phyloP scores from a whole-genome alignment of 2,329 filamentous ascomycete genomes.

The Scedosporium apiospermum region DNA sequence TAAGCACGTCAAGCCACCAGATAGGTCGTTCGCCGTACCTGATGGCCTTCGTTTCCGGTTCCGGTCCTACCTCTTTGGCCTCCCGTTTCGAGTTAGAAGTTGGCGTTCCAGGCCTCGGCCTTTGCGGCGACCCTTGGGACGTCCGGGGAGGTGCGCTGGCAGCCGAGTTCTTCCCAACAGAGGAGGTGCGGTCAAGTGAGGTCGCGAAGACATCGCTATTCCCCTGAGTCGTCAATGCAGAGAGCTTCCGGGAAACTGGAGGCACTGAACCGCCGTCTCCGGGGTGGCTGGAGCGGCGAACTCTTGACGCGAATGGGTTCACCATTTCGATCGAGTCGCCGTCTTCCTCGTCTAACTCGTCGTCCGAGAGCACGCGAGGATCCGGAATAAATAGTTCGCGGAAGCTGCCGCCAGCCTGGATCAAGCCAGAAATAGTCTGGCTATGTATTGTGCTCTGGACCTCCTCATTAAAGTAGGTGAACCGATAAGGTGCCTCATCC shows the following conservation, averaged over 20 bases:
- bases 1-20: constrained; percentile 93
- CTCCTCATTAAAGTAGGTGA: constrained; percentile 98
- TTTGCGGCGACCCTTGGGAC: neutral
- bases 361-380: constrained; percentile 64
- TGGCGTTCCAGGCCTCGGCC: neutral
- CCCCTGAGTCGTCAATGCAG: neutral
- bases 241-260: constrained; percentile 2
- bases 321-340: constrained; percentile 14
- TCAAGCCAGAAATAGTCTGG: constrained; percentile 85
- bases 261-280: constrained; percentile 30
- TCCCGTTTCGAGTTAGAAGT: neutral
- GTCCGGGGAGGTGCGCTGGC: neutral
- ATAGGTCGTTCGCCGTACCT: constrained; percentile 75
- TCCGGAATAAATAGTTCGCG: constrained; percentile 85
- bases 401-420: constrained; percentile 78
- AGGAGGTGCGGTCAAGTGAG: neutral
- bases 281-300: constrained; percentile 14
- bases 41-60: constrained; percentile 26
- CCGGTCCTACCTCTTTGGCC: neutral
- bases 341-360: constrained; percentile 56
- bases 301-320: constrained; percentile 14
- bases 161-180: neutral
- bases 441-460: constrained; percentile 94
- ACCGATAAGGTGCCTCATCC: constrained; percentile 85
- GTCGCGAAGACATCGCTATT: neutral